Conservation (phyloP, 306 rosid genomes). For the Rosa multiflora region DNA sequence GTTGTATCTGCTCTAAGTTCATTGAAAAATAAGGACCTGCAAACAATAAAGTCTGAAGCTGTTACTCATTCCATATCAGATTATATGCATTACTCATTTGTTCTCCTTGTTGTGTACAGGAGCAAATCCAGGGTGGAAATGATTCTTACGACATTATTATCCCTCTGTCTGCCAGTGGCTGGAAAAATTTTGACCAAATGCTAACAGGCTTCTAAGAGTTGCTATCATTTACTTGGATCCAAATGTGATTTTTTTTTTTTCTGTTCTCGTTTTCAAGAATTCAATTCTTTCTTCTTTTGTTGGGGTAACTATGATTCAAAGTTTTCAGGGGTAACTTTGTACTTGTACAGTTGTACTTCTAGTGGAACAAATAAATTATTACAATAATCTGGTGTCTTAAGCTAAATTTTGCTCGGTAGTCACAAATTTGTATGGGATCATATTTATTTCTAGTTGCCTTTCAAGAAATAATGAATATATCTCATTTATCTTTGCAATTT, state of each 20-base stretch:
- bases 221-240: slow-evolving; percentile 5
- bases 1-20: neutral
- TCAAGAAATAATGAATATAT: neutral
- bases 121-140: slow-evolving; percentile 1
- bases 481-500: too few relatives aligned
- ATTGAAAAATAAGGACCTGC: neutral
- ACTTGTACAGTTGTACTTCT: neutral
- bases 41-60: neutral
- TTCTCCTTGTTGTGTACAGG: neutral
- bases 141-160: too few relatives aligned
- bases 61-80: neutral
- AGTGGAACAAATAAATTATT: neutral
- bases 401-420: slow-evolving; percentile 1
- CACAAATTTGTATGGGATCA: slow-evolving; percentile 12
- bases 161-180: slow-evolving; percentile 12
- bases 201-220: slow-evolving; percentile 15
- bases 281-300: neutral
- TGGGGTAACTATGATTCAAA: neutral
- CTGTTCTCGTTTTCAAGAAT: neutral
- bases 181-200: slow-evolving; percentile 20
- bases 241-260: neutral
- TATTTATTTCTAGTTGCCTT: neutral
- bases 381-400: neutral
- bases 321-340: neutral
- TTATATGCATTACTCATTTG: neutral